These are phyloP conservation scores for Komagataella kurtzmanii DNA, from an alignment of 805 yeast genomes.

Conservation along the genomic window DNA sequence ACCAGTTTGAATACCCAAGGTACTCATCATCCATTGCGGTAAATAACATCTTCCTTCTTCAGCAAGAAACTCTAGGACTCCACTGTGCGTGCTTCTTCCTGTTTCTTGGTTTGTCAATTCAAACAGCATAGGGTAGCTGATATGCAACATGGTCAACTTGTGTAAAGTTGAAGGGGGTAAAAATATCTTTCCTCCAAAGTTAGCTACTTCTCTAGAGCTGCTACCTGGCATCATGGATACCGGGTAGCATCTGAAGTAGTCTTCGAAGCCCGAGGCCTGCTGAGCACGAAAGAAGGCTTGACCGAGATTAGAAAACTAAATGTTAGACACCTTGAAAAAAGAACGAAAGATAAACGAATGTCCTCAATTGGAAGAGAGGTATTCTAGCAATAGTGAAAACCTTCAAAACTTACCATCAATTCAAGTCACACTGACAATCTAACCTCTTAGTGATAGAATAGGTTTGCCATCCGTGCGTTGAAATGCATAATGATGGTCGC, in stretches of 20 bases:
- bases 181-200: conserved; percentile 92
- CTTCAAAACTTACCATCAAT: not conserved
- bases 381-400: not conserved
- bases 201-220: conserved; percentile 60
- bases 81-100: conserved; percentile 61
- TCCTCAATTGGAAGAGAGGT: not conserved
- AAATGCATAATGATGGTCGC: not conserved
- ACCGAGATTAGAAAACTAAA: conserved; percentile 4
- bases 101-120: conserved; percentile 55
- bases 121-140: conserved; percentile 93
- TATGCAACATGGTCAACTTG: conserved; percentile 79
- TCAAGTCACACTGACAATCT: not conserved
- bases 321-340: not conserved
- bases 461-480: not conserved
- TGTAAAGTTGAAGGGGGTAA: conserved; percentile 87
- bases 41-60: conserved; percentile 93
- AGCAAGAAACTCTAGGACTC: conserved; percentile 91
- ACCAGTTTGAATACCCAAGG: conserved; percentile 64
- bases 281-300: conserved; percentile 1
- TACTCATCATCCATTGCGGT: conserved; percentile 94
- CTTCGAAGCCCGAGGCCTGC: conserved; percentile 40
- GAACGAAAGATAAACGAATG: not conserved
- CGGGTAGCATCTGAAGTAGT: conserved; percentile 87
- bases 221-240: conserved; percentile 78
- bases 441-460: not conserved